phyloP scores from a whole-genome alignment of 306 rosid genomes.

The Cercis canadensis region DNA sequence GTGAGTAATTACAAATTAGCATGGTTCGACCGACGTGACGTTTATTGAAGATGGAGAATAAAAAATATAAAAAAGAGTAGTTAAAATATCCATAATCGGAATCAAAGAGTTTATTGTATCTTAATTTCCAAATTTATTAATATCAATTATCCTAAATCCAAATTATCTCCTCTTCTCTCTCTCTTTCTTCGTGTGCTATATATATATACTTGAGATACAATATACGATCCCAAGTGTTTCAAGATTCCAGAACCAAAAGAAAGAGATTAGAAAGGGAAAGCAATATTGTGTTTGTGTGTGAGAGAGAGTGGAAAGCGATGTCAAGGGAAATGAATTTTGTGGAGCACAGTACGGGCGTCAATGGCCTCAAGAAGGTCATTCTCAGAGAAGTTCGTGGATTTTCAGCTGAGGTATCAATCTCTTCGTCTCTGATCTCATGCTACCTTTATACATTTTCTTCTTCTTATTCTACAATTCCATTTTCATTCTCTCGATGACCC shows the following conservation, averaged over 20 bases:
- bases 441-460: neutral
- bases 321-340: slow-evolving; percentile 48
- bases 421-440: slow-evolving; percentile 10
- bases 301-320: slow-evolving; percentile 17
- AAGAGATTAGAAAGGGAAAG: neutral
- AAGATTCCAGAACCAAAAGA: neutral
- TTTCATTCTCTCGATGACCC: neutral
- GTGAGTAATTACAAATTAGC: no score
- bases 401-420: slow-evolving; percentile 61
- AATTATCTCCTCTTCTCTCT: neutral
- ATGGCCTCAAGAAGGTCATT: slow-evolving; percentile 68
- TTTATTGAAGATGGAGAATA: no score
- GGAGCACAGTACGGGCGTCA: slow-evolving; percentile 44
- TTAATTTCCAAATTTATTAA: neutral
- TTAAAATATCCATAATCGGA: no score
- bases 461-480: neutral
- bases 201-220: neutral
- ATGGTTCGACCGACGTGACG: no score
- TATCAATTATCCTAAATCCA: neutral
- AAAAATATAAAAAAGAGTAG: no score
- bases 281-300: neutral
- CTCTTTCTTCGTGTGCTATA: neutral
- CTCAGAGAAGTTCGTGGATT: slow-evolving; percentile 62
- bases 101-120: neutral
- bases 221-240: neutral